Base-by-base conservation (phyloP, 192 early-diverging fungal species). In the Backusella macrospora region DNA sequence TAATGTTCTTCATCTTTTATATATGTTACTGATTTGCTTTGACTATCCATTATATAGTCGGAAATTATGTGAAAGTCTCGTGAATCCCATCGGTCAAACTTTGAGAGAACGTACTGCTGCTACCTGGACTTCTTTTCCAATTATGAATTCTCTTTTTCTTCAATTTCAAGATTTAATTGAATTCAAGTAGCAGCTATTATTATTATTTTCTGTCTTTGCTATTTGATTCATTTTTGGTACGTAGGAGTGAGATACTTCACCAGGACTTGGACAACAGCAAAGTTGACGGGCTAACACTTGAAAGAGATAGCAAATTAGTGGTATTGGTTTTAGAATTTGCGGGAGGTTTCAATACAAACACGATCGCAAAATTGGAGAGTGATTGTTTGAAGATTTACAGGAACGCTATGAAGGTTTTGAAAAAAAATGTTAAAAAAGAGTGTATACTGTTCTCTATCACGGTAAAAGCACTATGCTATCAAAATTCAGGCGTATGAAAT, bases 1-100 rank as follows among this genome's bases (percentile, higher is more conserved):
- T 46, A 46, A 46, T 47, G 45, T 47, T n/a, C n/a, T 68, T 68
- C 66, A 68, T 23, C 66, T 29, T 68, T 68, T 68, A 65, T 65
- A 65, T 65, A 16, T 9, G 21, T 26, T 68, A 29, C 6, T 68
- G 14, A 68, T 68, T 68, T 21, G 6, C 5, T 46, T 8, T 68
- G 66, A 68, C 34, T 1, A 68, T 68, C 66, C 66, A 5, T 47
- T 47, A 8, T 68, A 9, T 6, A 68, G 44, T 21, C 12, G 44
- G 13, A 68, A 16, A 68, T 47, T 68, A 37, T 68, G 66, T 37
- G 66, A 68, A 68, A 68, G 66, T 5, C 66, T 23, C 9, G 23
- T 37, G 43, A 68, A 68, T 26, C 66, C 44, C 45, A 0, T 68
- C 0, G 18, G 18, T 44, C 66, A 68, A 68, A 68, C 6, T 1